Conservation (phyloP, 352 stramenopile genomes). For the Globisporangium uncinulatum region DNA sequence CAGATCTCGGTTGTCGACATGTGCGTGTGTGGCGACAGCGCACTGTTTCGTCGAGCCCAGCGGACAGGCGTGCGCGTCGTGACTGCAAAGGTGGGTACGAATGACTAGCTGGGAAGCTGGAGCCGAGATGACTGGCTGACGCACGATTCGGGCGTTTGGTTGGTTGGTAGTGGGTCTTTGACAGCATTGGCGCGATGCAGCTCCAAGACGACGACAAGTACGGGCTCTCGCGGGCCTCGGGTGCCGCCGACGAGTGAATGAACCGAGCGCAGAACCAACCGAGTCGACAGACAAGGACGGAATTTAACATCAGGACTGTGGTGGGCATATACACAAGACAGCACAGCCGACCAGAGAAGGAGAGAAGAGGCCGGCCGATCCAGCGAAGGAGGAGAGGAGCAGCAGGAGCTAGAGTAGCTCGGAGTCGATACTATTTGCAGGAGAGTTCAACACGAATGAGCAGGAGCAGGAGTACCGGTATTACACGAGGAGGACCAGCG, state of each 20-base stretch:
- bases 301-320: too few species aligned
- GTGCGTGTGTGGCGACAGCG: slow-evolving; percentile 62
- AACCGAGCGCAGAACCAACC: background rate
- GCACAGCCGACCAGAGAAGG: too few species aligned
- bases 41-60: slow-evolving; percentile 49
- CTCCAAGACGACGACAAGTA: slow-evolving; percentile 42
- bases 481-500: too few species aligned
- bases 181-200: slow-evolving; percentile 66
- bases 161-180: slow-evolving; percentile 53
- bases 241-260: slow-evolving; percentile 7
- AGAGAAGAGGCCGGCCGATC: too few species aligned
- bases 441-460: too few species aligned
- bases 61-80: slow-evolving; percentile 54
- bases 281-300: too few species aligned
- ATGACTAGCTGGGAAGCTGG: background rate
- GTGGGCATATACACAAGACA: too few species aligned
- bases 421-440: too few species aligned
- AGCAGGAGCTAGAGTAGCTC: too few species aligned
- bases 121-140: background rate
- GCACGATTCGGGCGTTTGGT: background rate
- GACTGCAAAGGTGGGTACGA: slow-evolving; percentile 44
- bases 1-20: slow-evolving; percentile 62
- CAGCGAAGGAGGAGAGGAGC: too few species aligned
- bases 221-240: slow-evolving; percentile 3
- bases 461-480: too few species aligned